Conservation (phyloP, 2,329 filamentous ascomycete species). For the Botrytis hyacinthi region DNA sequence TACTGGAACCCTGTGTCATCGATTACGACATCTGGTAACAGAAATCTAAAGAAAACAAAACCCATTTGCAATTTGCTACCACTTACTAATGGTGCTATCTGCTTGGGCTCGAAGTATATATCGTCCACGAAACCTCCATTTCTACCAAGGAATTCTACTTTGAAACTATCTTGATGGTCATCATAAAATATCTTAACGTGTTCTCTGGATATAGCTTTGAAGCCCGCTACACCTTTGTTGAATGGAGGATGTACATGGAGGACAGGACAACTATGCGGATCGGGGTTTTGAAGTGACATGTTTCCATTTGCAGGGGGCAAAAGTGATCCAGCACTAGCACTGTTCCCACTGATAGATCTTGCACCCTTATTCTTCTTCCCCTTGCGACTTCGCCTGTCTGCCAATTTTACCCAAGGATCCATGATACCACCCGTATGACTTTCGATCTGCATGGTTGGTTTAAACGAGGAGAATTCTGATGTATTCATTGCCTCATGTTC, state of each 20-base stretch:
- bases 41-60: conserved; percentile 65
- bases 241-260: conserved; percentile 71
- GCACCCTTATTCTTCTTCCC: conserved; percentile 44
- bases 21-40: conserved; percentile 61
- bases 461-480: conserved; percentile 47
- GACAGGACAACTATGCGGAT: conserved; percentile 61
- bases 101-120: conserved; percentile 51
- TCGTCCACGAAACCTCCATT: conserved; percentile 72
- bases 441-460: conserved; percentile 57
- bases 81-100: conserved; percentile 58
- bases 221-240: conserved; percentile 58
- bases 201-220: conserved; percentile 70
- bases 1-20: conserved; percentile 60
- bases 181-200: conserved; percentile 74
- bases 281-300: conserved; percentile 45
- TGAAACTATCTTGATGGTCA: conserved; percentile 59
- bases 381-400: conserved; percentile 25
- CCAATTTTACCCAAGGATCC: conserved; percentile 11
- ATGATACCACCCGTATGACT: conserved; percentile 69
- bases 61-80: conserved; percentile 70
- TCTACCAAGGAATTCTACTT: conserved; percentile 55
- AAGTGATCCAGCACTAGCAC: conserved; percentile 26
- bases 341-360: conserved; percentile 43
- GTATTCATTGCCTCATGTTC: conserved; percentile 42
- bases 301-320: background rate